Percentiles rank a stretch among this genome's conserved stretches.
Evolutionary conservation across 164 flowering plant species (phyloP).

Genomic region (Nymphaea thermarum): DNA sequence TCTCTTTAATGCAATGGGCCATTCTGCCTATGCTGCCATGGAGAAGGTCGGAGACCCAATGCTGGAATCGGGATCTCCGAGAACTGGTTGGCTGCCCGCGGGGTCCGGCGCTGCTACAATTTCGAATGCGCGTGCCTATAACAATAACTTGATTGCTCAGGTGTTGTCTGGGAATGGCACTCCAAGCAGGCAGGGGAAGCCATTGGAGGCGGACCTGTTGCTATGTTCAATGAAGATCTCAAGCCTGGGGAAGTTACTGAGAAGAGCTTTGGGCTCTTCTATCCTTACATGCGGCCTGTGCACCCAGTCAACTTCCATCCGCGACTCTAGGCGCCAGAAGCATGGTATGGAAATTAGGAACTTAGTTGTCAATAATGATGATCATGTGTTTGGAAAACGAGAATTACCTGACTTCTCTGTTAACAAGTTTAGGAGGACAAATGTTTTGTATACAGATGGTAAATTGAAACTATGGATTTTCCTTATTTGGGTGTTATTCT

Average conservation of each 20-base stretch:
- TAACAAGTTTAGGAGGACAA: too few relatives aligned
- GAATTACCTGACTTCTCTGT: too few relatives aligned
- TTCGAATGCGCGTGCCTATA: constrained; percentile 10
- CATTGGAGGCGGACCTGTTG: constrained; percentile 6
- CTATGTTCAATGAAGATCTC: constrained; percentile 18
- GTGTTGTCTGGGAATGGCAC: constrained; percentile 5
- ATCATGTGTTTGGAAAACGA: too few relatives aligned
- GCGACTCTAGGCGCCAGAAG: too few relatives aligned
- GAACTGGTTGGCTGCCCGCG: constrained; percentile 22
- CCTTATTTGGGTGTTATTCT: too few relatives aligned
- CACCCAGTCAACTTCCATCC: constrained; percentile 5
- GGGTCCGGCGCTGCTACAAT: constrained; percentile 11
- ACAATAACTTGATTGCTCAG: constrained; percentile 8
- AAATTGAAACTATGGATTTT: too few relatives aligned
- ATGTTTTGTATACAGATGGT: too few relatives aligned
- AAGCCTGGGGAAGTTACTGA: constrained; percentile 10
- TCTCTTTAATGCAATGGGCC: constrained; percentile 24
- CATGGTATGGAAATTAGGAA: too few relatives aligned
- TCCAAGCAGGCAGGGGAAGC: constrained; percentile 14
- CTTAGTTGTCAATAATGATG: too few relatives aligned
- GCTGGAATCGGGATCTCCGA: constrained; percentile 15
- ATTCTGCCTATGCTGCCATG: constrained; percentile 17
- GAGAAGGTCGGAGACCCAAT: constrained; percentile 9
- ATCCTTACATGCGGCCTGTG: constrained; percentile 15
- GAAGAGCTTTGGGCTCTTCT: constrained; percentile 13